phyloP scores from a whole-genome alignment of 768 basidiomycete genomes.

The Fomitopsis pulvina region DNA sequence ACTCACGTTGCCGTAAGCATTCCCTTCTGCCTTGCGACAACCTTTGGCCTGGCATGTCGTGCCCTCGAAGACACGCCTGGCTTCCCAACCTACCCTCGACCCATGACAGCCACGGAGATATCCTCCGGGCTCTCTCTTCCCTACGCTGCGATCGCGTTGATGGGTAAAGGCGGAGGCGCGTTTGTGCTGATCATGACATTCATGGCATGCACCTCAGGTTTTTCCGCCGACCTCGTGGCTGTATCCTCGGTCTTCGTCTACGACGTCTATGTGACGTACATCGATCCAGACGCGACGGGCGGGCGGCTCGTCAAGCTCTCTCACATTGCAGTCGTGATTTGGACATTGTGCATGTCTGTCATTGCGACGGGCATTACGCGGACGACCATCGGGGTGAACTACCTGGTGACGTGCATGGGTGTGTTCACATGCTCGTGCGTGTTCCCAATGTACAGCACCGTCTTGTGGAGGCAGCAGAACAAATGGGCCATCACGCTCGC shows the following conservation, averaged over 20 bases:
- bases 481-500: conserved; percentile 5
- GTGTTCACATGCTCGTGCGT: conserved; percentile 6
- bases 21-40: conserved; percentile 31
- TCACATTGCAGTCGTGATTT: conserved; percentile 6
- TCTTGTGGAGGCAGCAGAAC: conserved; percentile 12
- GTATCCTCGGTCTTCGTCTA: conserved; percentile 74
- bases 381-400: conserved; percentile 11
- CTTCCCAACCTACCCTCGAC: conserved; percentile 8
- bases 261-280: conserved; percentile 52
- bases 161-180: conserved; percentile 25
- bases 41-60: conserved; percentile 24
- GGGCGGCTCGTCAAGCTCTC: conserved; percentile 5
- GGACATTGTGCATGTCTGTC: conserved; percentile 5
- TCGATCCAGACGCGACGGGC: conserved; percentile 36
- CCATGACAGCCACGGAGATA: conserved; percentile 12
- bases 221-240: conserved; percentile 13
- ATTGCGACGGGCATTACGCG: conserved; percentile 8
- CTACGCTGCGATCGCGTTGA: conserved; percentile 20
- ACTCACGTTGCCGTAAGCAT: conserved; percentile 7
- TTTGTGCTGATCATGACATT: conserved; percentile 23
- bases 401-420: conserved; percentile 11
- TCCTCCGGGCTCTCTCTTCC: conserved; percentile 23
- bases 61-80: conserved; percentile 13
- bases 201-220: conserved; percentile 25
- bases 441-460: conserved; percentile 10